phyloP scores from a whole-genome alignment of 2,329 filamentous ascomycete species.

The Microdochium bolleyi region DNA sequence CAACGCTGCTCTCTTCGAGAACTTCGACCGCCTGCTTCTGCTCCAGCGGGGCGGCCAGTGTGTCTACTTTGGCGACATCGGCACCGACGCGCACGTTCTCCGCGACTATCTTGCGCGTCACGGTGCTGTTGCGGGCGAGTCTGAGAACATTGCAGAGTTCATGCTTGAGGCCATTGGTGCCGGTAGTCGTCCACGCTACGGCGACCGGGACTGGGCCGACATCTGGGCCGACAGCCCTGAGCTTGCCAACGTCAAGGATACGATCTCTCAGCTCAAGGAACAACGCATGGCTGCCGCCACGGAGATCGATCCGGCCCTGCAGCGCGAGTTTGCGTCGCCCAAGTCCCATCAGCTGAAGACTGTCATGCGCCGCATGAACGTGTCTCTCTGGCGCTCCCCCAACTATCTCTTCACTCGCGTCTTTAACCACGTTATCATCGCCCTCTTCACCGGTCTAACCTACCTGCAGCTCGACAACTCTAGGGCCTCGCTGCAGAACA shows the following conservation, averaged over 20 bases:
- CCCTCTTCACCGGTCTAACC: conserved; percentile 69
- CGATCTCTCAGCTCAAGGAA: conserved; percentile 59
- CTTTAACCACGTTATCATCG: conserved; percentile 76
- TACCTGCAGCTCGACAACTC: conserved; percentile 74
- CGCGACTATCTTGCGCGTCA: conserved; percentile 53
- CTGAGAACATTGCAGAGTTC: conserved; percentile 62
- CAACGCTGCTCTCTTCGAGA: conserved; percentile 77
- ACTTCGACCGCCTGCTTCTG: conserved; percentile 76
- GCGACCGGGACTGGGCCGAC: conserved; percentile 71
- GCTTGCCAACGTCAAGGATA: conserved; percentile 55
- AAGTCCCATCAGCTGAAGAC: conserved; percentile 70
- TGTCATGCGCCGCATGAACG: conserved; percentile 64
- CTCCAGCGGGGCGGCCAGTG: conserved; percentile 71
- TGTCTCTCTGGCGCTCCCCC: conserved; percentile 76
- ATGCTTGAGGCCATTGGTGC: conserved; percentile 83
- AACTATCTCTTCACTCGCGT: conserved; percentile 86
- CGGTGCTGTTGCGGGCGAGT: conserved; percentile 49
- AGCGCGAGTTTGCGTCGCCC: conserved; percentile 78
- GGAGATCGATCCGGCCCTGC: conserved; percentile 39
- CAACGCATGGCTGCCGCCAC: conserved; percentile 36
- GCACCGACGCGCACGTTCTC: conserved; percentile 63
- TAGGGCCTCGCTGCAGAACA: conserved; percentile 70
- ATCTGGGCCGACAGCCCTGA: conserved; percentile 71
- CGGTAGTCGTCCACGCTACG: conserved; percentile 63
- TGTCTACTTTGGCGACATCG: conserved; percentile 83